These are phyloP conservation scores for Acorus calamus DNA, from an alignment of 106 monocot species.

Conservation along the genomic window DNA sequence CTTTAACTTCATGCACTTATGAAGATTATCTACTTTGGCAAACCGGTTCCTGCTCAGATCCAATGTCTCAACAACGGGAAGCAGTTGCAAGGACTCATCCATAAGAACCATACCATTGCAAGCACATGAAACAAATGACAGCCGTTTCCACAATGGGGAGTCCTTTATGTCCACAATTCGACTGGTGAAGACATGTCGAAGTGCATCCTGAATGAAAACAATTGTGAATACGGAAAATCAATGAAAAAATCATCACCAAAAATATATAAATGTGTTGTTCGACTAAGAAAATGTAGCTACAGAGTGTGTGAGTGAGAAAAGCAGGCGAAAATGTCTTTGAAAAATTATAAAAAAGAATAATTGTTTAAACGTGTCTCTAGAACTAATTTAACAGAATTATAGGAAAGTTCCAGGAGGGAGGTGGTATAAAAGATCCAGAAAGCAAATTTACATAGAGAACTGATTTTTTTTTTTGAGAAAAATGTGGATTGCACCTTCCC, in stretches of 20 bases:
- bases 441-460: too few species aligned
- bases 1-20: conserved; percentile 52
- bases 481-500: too few species aligned
- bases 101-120: conserved; percentile 77
- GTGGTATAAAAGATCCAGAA: too few species aligned
- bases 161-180: conserved; percentile 88
- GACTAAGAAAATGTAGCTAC: too few species aligned
- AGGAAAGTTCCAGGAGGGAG: too few species aligned
- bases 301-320: too few species aligned
- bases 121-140: conserved; percentile 79
- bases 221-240: too few species aligned
- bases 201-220: conserved; percentile 49
- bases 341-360: too few species aligned
- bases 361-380: too few species aligned
- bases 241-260: conserved; percentile 4
- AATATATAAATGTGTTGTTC: not conserved
- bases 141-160: conserved; percentile 58
- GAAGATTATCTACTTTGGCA: conserved; percentile 76
- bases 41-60: conserved; percentile 84
- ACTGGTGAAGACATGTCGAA: conserved; percentile 89
- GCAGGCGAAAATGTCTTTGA: too few species aligned
- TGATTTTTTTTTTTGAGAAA: too few species aligned
- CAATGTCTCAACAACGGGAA: conserved; percentile 71
- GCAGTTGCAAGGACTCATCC: conserved; percentile 93
- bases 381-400: too few species aligned